These are phyloP conservation scores for Brassica rapa DNA, from an alignment of 345 rosid genomes.

Conservation along the genomic window DNA sequence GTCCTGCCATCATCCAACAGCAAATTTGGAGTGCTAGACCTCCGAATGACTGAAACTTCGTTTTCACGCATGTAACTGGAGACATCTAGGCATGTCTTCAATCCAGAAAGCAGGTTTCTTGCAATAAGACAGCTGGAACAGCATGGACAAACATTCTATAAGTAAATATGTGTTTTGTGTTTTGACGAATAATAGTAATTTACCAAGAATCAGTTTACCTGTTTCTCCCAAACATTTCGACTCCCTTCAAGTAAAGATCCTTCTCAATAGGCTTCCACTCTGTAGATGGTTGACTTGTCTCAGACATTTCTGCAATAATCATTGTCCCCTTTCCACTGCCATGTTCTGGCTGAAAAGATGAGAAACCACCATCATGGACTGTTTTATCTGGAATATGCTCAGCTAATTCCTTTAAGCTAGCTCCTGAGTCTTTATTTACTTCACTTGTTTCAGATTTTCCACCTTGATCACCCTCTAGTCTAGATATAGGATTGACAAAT, in stretches of 20 bases:
- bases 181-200: constrained; percentile 9
- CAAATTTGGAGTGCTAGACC: constrained; percentile 60
- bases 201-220: constrained; percentile 55
- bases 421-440: constrained; percentile 43
- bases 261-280: constrained; percentile 91
- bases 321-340: constrained; percentile 36
- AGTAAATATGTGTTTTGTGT: constrained; percentile 17
- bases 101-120: constrained; percentile 92
- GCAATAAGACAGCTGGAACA: constrained; percentile 92
- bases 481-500: constrained; percentile 20
- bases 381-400: constrained; percentile 34
- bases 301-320: constrained; percentile 42
- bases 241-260: constrained; percentile 88
- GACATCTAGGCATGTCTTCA: constrained; percentile 92
- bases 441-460: constrained; percentile 19
- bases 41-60: constrained; percentile 58
- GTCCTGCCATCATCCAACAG: constrained; percentile 63
- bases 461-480: constrained; percentile 31
- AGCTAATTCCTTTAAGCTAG: constrained; percentile 34
- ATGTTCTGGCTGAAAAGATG: constrained; percentile 37
- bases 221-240: constrained; percentile 96
- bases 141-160: constrained; percentile 7
- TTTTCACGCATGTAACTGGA: constrained; percentile 76
- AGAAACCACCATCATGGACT: constrained; percentile 36
- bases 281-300: constrained; percentile 45